phyloP scores from a whole-genome alignment of 163 green algal species.

The Scenedesmus sp. region DNA sequence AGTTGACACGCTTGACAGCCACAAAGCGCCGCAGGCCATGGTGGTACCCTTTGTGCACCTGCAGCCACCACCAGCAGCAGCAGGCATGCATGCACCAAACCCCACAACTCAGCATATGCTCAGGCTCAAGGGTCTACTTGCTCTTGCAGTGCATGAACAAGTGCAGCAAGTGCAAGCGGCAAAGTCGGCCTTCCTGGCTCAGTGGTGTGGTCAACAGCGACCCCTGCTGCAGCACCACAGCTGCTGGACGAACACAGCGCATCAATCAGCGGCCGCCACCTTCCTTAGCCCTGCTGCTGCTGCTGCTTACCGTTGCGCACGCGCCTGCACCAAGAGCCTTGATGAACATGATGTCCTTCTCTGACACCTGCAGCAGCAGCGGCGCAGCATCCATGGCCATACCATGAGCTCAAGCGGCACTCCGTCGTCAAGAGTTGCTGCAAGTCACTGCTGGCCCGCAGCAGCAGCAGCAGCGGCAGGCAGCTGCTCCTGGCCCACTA shows the following conservation, averaged over 20 bases:
- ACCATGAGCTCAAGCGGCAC: no score
- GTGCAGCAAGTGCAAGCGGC: neutral
- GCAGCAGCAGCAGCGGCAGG: neutral
- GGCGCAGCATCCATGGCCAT: no score
- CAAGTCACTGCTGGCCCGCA: no score
- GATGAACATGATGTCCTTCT: slow-evolving; percentile 84
- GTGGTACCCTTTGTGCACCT: slow-evolving; percentile 90
- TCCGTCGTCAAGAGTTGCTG: no score
- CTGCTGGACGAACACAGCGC: neutral
- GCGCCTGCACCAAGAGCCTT: slow-evolving; percentile 82
- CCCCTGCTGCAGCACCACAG: neutral
- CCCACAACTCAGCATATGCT: no score
- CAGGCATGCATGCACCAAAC: neutral
- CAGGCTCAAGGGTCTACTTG: no score
- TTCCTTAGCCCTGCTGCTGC: neutral
- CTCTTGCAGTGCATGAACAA: neutral
- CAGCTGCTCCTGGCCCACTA: neutral
- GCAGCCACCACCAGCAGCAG: slow-evolving; percentile 11
- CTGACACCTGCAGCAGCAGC: slow-evolving; percentile 75
- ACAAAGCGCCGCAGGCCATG: slow-evolving; percentile 81
- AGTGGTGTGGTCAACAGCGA: neutral
- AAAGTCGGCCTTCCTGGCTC: neutral
- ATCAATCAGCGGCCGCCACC: no score
- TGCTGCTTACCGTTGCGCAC: slow-evolving; percentile 48
- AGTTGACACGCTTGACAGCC: slow-evolving; percentile 95